Evolutionary conservation across 768 basidiomycete genomes (phyloP), one percentile per base, ranked within the genome.

Genomic region (Amanita thiersii): DNA sequence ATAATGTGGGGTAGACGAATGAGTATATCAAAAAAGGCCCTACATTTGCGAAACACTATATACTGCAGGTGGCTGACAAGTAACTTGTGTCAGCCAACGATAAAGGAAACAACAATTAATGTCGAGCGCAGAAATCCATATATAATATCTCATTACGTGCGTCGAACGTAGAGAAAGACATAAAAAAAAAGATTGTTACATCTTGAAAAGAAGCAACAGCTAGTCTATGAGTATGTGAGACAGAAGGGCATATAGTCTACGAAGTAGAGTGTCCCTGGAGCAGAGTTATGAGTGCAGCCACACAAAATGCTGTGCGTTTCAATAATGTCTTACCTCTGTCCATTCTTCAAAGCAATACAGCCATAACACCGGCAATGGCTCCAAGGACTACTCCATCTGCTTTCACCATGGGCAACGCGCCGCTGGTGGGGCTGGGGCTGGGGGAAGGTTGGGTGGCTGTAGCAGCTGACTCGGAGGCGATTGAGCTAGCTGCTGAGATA

Each of bases 301-400:
- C n/a, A n/a, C n/a, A 40, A 19, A 26, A 31, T 40, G 11, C 19
- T 30, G 14, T 18, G 4, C 11, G 20, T 11, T 7, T 28, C n/a
- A 28, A n/a, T 7, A 7, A n/a, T n/a, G 26, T n/a, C n/a, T 18
- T 18, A 15, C 29, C 30, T 5, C 18, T 21, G 12, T 20, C 24
- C 19, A 11, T 10, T 19, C 24, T 3, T 38, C 37, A 43, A 9
- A 43, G 35, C 11, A 43, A 25, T n/a, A 43, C 32, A 28, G 42
- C 42, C 42, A 43, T 43, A 36, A 37, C 34, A 26, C 42, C 42
- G 11, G 42, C 42, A 43, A 43, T 43, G 24, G 28, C 42, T 14
- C 42, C 42, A 14, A 43, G 42, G 17, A 43, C 42, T 35, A 24
- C 37, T 17, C 42, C 34, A 19, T 43, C 42, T 19, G 34, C 34